Conservation (phyloP, 108 stramenopile genomes). For the Nitzschia sp. region DNA sequence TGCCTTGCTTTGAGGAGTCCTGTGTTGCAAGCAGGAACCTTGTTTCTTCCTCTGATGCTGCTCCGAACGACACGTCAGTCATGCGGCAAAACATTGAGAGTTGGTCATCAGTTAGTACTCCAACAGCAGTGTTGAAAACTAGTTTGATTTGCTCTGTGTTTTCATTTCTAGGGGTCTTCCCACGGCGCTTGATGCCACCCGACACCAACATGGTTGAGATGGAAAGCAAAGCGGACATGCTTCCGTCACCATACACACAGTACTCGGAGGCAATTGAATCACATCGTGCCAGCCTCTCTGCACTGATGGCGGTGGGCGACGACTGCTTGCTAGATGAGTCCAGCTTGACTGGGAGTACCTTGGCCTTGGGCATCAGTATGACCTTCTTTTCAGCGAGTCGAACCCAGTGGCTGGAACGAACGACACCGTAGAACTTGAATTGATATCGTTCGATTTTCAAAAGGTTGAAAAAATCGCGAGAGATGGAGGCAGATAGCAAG, state of each 20-base stretch:
- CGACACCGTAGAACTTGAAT: slow-evolving; percentile 15
- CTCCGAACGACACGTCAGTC: slow-evolving; percentile 20
- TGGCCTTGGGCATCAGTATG: slow-evolving; percentile 18
- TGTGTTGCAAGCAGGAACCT: not conserved
- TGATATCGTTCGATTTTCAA: slow-evolving; percentile 13
- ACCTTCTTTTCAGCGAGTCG: slow-evolving; percentile 13
- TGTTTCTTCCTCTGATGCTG: slow-evolving; percentile 17
- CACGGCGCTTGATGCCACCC: not conserved
- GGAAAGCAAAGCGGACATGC: slow-evolving; percentile 13
- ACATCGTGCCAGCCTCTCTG: slow-evolving; percentile 20
- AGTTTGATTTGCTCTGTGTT: slow-evolving; percentile 17
- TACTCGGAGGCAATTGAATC: slow-evolving; percentile 30
- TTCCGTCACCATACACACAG: slow-evolving; percentile 25
- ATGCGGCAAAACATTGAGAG: slow-evolving; percentile 25
- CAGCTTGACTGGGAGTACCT: slow-evolving; percentile 12
- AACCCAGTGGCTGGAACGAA: slow-evolving; percentile 28
- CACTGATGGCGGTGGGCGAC: not conserved
- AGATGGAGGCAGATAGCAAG: slow-evolving; percentile 3
- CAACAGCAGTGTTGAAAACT: slow-evolving; percentile 12
- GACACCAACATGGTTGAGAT: slow-evolving; percentile 11
- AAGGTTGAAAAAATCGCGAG: slow-evolving; percentile 20
- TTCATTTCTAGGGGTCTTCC: not conserved
- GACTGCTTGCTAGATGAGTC: not conserved
- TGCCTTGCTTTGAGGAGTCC: not conserved
- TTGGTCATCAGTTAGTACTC: slow-evolving; percentile 7